Evolutionary conservation across 345 rosid species (phyloP).

Genomic region (Brassica rapa): DNA sequence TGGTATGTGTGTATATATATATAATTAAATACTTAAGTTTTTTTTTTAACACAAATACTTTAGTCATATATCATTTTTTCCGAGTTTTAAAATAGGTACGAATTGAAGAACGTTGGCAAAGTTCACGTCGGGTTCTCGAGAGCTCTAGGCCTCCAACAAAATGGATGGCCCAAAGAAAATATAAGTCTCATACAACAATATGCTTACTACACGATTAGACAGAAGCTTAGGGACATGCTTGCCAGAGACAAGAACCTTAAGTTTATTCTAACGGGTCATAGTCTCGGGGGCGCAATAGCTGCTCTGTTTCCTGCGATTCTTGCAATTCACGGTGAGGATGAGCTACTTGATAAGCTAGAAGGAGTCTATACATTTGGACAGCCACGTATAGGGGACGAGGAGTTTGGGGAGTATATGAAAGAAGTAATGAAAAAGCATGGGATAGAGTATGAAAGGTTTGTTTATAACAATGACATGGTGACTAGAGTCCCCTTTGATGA

Average conservation of each 20-base stretch:
- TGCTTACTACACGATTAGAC: slow-evolving; percentile 61
- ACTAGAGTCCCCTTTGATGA: slow-evolving; percentile 63
- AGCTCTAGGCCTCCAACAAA: slow-evolving; percentile 56
- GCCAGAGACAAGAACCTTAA: slow-evolving; percentile 39
- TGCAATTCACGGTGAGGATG: slow-evolving; percentile 50
- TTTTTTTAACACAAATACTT: neutral
- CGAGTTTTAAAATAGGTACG: slow-evolving; percentile 16
- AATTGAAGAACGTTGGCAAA: slow-evolving; percentile 42
- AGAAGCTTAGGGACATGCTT: slow-evolving; percentile 41
- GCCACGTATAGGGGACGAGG: slow-evolving; percentile 65
- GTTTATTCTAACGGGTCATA: slow-evolving; percentile 67
- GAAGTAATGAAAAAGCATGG: slow-evolving; percentile 32
- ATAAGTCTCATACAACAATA: slow-evolving; percentile 24
- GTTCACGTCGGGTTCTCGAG: slow-evolving; percentile 65
- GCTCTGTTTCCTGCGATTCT: slow-evolving; percentile 53
- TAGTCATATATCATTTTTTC: neutral
- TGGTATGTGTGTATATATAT: slow-evolving; percentile 52
- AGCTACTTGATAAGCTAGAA: slow-evolving; percentile 50
- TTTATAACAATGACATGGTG: slow-evolving; percentile 58
- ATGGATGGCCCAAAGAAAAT: slow-evolving; percentile 54
- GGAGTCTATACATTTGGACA: slow-evolving; percentile 79
- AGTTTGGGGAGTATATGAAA: slow-evolving; percentile 54
- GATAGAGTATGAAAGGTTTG: slow-evolving; percentile 58
- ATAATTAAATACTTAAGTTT: neutral
- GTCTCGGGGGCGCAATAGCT: slow-evolving; percentile 70